phyloP scores from a whole-genome alignment of 75 land plant species.

The Pseudotsuga menziesii region DNA sequence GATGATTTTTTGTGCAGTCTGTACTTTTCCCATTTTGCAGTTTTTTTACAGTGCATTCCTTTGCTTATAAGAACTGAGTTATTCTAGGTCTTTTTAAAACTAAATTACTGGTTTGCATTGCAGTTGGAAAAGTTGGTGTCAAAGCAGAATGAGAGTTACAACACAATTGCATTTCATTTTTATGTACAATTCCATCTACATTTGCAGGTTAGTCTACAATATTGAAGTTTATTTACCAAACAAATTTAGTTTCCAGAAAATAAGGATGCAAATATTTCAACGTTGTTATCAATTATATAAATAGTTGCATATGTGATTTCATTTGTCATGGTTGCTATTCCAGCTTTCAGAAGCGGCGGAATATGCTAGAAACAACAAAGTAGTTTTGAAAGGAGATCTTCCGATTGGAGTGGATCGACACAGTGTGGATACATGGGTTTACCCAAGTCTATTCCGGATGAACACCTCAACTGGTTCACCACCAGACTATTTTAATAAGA shows the following conservation, averaged over 20 bases:
- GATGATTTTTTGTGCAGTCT: background rate
- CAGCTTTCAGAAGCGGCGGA: slow-evolving; percentile 88
- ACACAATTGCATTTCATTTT: slow-evolving; percentile 68
- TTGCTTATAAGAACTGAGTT: background rate
- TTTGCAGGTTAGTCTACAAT: slow-evolving; percentile 52
- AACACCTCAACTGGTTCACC: slow-evolving; percentile 98
- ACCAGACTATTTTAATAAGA: slow-evolving; percentile 97
- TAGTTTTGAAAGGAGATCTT: slow-evolving; percentile 91
- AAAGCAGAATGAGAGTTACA: slow-evolving; percentile 65
- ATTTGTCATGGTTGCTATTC: background rate
- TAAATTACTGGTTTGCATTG: slow-evolving; percentile 16
- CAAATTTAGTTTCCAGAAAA: background rate
- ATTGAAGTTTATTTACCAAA: background rate
- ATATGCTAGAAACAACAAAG: slow-evolving; percentile 78
- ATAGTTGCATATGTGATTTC: background rate
- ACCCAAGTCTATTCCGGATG: slow-evolving; percentile 92
- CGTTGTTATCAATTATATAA: slow-evolving; percentile 1
- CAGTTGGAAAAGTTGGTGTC: slow-evolving; percentile 90
- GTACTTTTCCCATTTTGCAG: background rate
- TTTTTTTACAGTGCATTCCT: no score
- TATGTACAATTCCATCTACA: slow-evolving; percentile 88
- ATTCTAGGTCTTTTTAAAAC: background rate
- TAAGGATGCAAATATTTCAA: slow-evolving; percentile 4
- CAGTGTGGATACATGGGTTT: slow-evolving; percentile 99
- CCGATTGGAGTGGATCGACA: slow-evolving; percentile 96